A percentile compares a stretch with the other conserved stretches of the same genome.
phyloP scores from a whole-genome alignment of 495 filamentous ascomycete genomes.

The Neurospora hispaniola region DNA sequence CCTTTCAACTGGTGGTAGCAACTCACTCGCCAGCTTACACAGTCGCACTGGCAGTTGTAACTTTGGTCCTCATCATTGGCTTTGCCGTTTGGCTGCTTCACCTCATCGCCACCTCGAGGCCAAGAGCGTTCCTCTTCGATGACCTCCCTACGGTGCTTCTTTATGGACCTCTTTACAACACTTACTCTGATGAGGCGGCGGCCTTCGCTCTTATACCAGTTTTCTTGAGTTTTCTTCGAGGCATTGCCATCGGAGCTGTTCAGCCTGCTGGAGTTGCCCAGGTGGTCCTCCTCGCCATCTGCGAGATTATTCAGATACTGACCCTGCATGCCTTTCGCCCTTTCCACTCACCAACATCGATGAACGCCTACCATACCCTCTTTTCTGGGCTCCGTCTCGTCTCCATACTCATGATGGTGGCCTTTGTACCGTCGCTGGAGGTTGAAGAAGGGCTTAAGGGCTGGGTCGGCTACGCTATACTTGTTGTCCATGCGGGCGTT shows the following conservation, averaged over 20 bases:
- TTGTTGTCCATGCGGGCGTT: conserved; percentile 76
- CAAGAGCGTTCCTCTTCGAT: conserved; percentile 80
- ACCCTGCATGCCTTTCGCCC: conserved; percentile 83
- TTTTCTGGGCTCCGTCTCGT: conserved; percentile 71
- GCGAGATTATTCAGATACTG: conserved; percentile 83
- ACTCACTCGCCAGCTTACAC: conserved; percentile 52
- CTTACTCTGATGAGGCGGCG: conserved; percentile 78
- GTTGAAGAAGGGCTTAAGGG: conserved; percentile 69
- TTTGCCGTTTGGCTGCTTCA: conserved; percentile 71
- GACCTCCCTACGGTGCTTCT: conserved; percentile 80
- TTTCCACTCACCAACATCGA: conserved; percentile 85
- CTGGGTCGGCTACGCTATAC: conserved; percentile 91
- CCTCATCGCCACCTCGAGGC: conserved; percentile 68
- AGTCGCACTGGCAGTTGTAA: conserved; percentile 60
- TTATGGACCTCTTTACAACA: conserved; percentile 97
- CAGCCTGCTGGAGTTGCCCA: conserved; percentile 91
- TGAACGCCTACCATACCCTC: conserved; percentile 88
- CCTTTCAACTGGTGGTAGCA: conserved; percentile 84
- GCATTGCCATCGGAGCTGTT: conserved; percentile 80
- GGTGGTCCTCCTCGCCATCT: conserved; percentile 81
- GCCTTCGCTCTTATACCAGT: conserved; percentile 82
- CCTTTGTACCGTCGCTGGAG: conserved; percentile 74
- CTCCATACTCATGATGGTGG: conserved; percentile 70
- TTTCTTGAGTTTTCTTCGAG: conserved; percentile 71
- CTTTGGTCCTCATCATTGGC: conserved; percentile 58